phyloP scores from a whole-genome alignment of 345 rosid species.

The Arabis hirsuta region DNA sequence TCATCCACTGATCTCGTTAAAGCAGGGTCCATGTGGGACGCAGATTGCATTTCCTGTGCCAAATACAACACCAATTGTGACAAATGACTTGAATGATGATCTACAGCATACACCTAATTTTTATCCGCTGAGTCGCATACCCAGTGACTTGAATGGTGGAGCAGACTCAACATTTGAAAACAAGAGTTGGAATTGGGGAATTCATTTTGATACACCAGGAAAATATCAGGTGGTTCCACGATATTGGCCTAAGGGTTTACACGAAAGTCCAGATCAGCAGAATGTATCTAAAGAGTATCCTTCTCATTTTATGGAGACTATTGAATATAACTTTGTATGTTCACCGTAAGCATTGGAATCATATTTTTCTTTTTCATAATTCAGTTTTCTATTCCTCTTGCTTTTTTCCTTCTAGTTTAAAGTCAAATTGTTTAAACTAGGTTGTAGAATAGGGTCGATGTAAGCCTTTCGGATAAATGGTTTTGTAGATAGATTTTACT shows the following conservation, averaged over 20 bases:
- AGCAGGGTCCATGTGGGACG: constrained; percentile 61
- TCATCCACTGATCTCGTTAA: constrained; percentile 51
- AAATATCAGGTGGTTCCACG: constrained; percentile 76
- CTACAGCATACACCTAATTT: constrained; percentile 52
- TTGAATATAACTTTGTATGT: constrained; percentile 19
- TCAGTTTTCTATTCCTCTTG: constrained; percentile 20
- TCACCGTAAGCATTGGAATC: constrained; percentile 22
- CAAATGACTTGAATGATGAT: too few relatives aligned
- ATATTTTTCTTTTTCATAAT: constrained; percentile 8
- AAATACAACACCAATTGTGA: constrained; percentile 53
- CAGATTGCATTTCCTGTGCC: constrained; percentile 54
- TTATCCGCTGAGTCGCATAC: constrained; percentile 52
- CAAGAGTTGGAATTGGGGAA: constrained; percentile 61
- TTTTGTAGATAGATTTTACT: constrained; percentile 14
- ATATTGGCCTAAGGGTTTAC: constrained; percentile 79
- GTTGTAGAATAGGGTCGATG: constrained; percentile 17
- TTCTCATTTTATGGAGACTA: constrained; percentile 43
- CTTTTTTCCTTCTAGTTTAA: constrained; percentile 22
- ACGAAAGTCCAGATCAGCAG: constrained; percentile 62
- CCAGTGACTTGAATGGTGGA: constrained; percentile 56
- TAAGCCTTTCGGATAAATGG: constrained; percentile 5
- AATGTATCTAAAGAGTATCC: constrained; percentile 91
- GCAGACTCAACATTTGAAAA: constrained; percentile 55
- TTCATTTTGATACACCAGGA: constrained; percentile 67
- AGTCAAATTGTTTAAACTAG: constrained; percentile 14